phyloP scores from a whole-genome alignment of 495 filamentous ascomycete species.

The Penicillium diatomitis region DNA sequence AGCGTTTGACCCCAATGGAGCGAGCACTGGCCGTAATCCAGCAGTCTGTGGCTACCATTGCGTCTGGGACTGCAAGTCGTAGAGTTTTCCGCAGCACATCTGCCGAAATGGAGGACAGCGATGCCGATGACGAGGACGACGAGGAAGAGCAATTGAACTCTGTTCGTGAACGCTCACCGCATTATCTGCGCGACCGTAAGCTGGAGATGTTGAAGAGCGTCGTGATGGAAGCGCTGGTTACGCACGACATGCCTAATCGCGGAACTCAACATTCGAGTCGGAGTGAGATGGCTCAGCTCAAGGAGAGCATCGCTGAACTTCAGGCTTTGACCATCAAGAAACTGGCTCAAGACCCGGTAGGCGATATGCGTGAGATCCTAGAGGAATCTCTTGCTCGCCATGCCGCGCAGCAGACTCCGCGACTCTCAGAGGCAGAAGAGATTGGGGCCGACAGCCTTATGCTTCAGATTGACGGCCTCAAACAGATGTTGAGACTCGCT shows the following conservation, averaged over 20 bases:
- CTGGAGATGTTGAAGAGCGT: conserved; percentile 74
- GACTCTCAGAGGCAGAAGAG: conserved; percentile 34
- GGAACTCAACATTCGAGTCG: conserved; percentile 27
- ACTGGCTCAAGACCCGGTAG: conserved; percentile 28
- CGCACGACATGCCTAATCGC: conserved; percentile 35
- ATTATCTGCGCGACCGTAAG: conserved; percentile 62
- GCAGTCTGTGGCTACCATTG: conserved; percentile 47
- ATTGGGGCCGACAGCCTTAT: conserved; percentile 42
- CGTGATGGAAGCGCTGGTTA: conserved; percentile 68
- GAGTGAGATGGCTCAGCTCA: conserved; percentile 42
- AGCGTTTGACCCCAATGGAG: conserved; percentile 69
- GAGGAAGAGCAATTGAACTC: conserved; percentile 41
- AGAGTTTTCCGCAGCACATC: conserved; percentile 48
- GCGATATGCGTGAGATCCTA: conserved; percentile 36
- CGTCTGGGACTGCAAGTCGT: conserved; percentile 27
- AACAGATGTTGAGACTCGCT: conserved; percentile 43
- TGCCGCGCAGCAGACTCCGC: conserved; percentile 21
- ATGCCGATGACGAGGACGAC: conserved; percentile 93
- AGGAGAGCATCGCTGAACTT: conserved; percentile 49
- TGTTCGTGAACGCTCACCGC: conserved; percentile 46
- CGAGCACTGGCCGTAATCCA: conserved; percentile 67
- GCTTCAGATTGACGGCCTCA: conserved; percentile 44
- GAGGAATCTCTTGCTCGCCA: conserved; percentile 38
- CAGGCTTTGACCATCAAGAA: conserved; percentile 37
- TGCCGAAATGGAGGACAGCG: conserved; percentile 62